phyloP scores from a whole-genome alignment of 305 asterid species.

The Solanum hybrid region DNA sequence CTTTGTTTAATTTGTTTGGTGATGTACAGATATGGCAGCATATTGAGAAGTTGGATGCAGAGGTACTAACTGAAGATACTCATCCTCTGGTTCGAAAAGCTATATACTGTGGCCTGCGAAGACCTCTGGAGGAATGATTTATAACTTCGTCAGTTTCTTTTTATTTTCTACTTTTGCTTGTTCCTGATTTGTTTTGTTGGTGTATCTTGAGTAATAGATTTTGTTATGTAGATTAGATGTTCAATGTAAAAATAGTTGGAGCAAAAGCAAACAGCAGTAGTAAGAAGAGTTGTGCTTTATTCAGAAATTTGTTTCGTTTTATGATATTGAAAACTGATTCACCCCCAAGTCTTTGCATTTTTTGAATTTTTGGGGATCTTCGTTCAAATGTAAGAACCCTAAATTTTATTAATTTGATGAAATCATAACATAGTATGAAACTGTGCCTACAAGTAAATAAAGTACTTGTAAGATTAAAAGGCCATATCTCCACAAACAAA shows the following conservation, averaged over 20 bases:
- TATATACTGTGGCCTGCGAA: conserved; percentile 63
- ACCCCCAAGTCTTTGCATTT: not conserved
- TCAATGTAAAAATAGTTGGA: not conserved
- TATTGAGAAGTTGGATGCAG: conserved; percentile 67
- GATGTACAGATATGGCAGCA: conserved; percentile 70
- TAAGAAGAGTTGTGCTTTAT: not conserved
- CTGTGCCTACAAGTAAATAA: not conserved
- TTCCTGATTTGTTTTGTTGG: not conserved
- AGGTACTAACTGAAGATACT: conserved; percentile 62
- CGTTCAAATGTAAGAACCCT: not conserved
- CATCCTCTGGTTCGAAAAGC: conserved; percentile 79
- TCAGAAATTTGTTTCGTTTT: not conserved
- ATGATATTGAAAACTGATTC: not conserved
- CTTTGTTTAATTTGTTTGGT: not conserved
- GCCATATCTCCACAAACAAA: not conserved
- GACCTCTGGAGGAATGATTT: conserved; percentile 30
- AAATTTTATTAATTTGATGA: not conserved
- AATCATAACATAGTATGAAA: not conserved
- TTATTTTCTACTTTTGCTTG: not conserved
- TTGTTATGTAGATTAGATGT: not conserved
- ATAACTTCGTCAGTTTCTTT: conserved; percentile 7
- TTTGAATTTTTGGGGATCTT: not conserved
- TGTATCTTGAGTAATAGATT: not conserved
- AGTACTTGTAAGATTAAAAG: not conserved
- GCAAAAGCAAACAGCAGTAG: not conserved